Evolutionary conservation across 2,329 filamentous ascomycete species (phyloP), one percentile per base, ranked within the genome.

Genomic region (Didymellaceae sp.): DNA sequence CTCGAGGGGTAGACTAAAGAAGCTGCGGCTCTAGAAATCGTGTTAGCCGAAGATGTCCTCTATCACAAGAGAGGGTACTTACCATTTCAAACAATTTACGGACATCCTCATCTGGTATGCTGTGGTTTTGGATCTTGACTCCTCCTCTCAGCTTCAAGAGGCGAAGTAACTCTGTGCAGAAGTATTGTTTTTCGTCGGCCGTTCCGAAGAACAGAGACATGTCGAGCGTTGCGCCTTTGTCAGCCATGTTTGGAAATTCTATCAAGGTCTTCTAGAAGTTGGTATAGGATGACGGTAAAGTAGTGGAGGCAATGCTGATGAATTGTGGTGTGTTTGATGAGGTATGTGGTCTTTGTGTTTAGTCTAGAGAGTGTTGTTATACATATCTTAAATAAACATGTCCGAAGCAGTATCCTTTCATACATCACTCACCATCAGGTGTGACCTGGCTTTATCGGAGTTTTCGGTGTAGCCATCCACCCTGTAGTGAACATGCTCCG

Each of bases 41-140:
- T 16, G 5, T 3, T 26, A n/a, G 21, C 43, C 35, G 14, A 22
- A 17, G 9, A 2, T 3, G n/a, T n/a, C n/a, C n/a, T n/a, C n/a
- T n/a, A n/a, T n/a, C n/a, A n/a, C n/a, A n/a, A n/a, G n/a, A n/a
- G n/a, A n/a, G n/a, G n/a, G n/a, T n/a, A n/a, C 31, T 10, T 17
- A 37, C 42, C 42, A 43, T 21, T 2, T 45, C 40, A 16, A 51
- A 54, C 9, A 38, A 18, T 11, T 42, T 37, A 13, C 28, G 16
- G 10, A 57, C 24, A 18, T 21, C 44, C 16, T 32, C 46, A 11
- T 57, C 54, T 7, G 51, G 44, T 6, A 54, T 28, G 28, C 51
- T 34, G 31, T 57, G 51, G 14, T 54, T 51, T 6, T 41, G 26
- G 16, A 57, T 21, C 43, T 54, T 57, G 11, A 54, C 54, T 24